These are phyloP conservation scores for Hygrocybe punicea DNA, from an alignment of 768 basidiomycete species.

Conservation along the genomic window DNA sequence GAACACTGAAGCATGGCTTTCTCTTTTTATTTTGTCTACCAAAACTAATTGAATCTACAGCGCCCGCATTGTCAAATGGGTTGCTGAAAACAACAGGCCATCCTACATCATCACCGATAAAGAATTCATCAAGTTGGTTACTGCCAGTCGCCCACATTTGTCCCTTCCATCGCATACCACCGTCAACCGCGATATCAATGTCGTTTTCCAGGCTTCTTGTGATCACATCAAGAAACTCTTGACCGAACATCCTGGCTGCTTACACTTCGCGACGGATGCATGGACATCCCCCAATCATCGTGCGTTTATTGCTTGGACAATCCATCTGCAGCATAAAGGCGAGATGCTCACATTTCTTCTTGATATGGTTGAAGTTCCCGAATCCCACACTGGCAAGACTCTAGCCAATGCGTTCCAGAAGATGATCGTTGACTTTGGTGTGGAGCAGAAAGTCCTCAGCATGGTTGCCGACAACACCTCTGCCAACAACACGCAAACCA, in stretches of 20 bases:
- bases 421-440: slow-evolving; percentile 34
- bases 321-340: slow-evolving; percentile 33
- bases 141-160: slow-evolving; percentile 32
- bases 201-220: slow-evolving; percentile 21
- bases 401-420: slow-evolving; percentile 20
- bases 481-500: slow-evolving; percentile 34
- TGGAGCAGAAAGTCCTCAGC: slow-evolving; percentile 33
- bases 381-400: slow-evolving; percentile 10
- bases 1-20: slow-evolving; percentile 21
- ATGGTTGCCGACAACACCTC: slow-evolving; percentile 38
- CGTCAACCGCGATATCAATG: slow-evolving; percentile 30
- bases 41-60: slow-evolving; percentile 12
- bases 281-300: slow-evolving; percentile 13
- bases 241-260: slow-evolving; percentile 23
- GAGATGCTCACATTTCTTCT: slow-evolving; percentile 26
- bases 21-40: neutral
- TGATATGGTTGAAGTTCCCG: slow-evolving; percentile 38
- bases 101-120: slow-evolving; percentile 33
- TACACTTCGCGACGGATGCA: slow-evolving; percentile 26
- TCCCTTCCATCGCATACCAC: slow-evolving; percentile 34
- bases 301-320: neutral
- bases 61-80: slow-evolving; percentile 34
- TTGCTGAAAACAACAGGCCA: slow-evolving; percentile 29
- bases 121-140: slow-evolving; percentile 31
- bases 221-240: slow-evolving; percentile 27